A percentile compares a stretch with the other conserved stretches of the same genome.
phyloP scores from a whole-genome alignment of 495 filamentous ascomycete species.

The Hypoxylon trugodes region DNA sequence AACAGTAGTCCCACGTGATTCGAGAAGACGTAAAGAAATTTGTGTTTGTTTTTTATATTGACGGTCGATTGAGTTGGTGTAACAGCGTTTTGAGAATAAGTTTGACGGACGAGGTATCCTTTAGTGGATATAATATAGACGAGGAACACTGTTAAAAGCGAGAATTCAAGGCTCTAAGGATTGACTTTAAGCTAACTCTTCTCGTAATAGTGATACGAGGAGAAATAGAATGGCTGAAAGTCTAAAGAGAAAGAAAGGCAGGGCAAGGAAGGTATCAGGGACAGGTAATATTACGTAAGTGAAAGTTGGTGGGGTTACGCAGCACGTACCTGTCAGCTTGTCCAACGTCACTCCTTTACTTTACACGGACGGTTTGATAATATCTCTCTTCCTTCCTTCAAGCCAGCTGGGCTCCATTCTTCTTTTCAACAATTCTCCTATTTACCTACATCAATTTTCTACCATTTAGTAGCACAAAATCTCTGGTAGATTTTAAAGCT shows the following conservation, averaged over 20 bases:
- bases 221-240: too few relatives aligned
- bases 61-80: too few relatives aligned
- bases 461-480: not conserved
- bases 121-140: too few relatives aligned
- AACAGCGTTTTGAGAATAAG: too few relatives aligned
- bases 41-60: not conserved
- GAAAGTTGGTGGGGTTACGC: not conserved
- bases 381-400: slow-evolving; percentile 5
- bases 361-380: not conserved
- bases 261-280: too few relatives aligned
- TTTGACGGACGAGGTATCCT: too few relatives aligned
- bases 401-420: slow-evolving; percentile 6
- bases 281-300: not conserved
- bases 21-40: not conserved
- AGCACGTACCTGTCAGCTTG: slow-evolving; percentile 3
- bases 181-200: too few relatives aligned
- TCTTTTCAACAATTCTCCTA: slow-evolving; percentile 2
- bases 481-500: slow-evolving; percentile 8
- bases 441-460: not conserved
- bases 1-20: not conserved
- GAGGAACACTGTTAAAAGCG: too few relatives aligned
- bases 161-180: too few relatives aligned
- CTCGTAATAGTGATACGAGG: too few relatives aligned
- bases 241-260: too few relatives aligned
- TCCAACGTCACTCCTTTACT: slow-evolving; percentile 29